A percentile compares a stretch with the other conserved stretches of the same genome.
Evolutionary conservation across 2,329 filamentous ascomycete genomes (phyloP).

Genomic region (Bipolaris oryzae): DNA sequence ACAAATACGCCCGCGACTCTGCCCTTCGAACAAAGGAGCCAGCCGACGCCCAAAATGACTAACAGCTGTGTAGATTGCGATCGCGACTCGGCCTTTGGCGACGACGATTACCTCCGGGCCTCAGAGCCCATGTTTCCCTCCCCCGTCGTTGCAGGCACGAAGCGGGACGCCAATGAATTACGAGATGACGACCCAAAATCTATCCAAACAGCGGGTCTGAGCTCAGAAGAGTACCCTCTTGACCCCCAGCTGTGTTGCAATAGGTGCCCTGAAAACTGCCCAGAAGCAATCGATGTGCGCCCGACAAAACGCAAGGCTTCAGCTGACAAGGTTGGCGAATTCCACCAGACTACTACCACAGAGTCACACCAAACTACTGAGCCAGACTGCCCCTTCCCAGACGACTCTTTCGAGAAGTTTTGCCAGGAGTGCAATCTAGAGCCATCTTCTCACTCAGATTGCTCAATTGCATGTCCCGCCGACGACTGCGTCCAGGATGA

Average conservation of each 20-base stretch:
- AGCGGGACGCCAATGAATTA: constrained; percentile 37
- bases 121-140: constrained; percentile 37
- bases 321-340: constrained; percentile 38
- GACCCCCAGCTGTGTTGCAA: constrained; percentile 30
- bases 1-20: constrained; percentile 6
- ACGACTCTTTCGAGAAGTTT: constrained; percentile 44
- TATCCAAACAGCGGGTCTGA: constrained; percentile 20
- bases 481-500: constrained; percentile 40
- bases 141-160: constrained; percentile 39
- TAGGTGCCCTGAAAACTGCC: constrained; percentile 34
- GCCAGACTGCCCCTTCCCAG: constrained; percentile 40
- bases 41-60: constrained; percentile 35
- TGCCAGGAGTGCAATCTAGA: constrained; percentile 46
- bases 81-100: constrained; percentile 42
- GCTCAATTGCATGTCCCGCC: constrained; percentile 33
- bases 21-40: constrained; percentile 2
- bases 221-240: constrained; percentile 16
- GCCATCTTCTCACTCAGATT: constrained; percentile 30
- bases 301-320: constrained; percentile 45
- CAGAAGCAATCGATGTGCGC: constrained; percentile 26
- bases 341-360: constrained; percentile 30
- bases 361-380: constrained; percentile 22
- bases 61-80: constrained; percentile 36
- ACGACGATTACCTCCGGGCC: constrained; percentile 34
- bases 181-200: constrained; percentile 22